A percentile compares a stretch with the other conserved stretches of the same genome.
phyloP scores from a whole-genome alignment of 23 red algal genomes.

The Gracilaria domingensis region DNA sequence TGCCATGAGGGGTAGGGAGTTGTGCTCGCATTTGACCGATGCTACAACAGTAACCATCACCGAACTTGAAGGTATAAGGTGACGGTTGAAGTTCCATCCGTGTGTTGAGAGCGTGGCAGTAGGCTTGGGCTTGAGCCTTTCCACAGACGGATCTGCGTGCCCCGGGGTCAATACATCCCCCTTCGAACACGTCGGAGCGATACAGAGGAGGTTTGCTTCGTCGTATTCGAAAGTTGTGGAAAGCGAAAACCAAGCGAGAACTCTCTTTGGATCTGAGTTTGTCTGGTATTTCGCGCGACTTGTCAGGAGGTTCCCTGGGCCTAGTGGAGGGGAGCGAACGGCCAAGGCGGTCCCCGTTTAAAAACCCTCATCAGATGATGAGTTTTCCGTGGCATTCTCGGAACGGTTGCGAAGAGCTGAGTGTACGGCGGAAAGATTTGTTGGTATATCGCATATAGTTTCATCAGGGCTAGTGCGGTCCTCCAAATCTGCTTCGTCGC shows the following conservation, averaged over 20 bases:
- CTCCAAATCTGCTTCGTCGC: neutral
- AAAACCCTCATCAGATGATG: slow-evolving; percentile 20
- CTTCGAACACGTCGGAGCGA: neutral
- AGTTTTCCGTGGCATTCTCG: neutral
- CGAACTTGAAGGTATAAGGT: slow-evolving; percentile 39
- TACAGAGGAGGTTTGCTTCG: neutral
- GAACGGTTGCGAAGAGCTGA: neutral
- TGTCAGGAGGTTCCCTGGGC: slow-evolving; percentile 4
- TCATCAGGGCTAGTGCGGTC: neutral
- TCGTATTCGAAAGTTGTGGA: neutral
- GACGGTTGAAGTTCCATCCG: neutral
- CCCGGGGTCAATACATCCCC: neutral
- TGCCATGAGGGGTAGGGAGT: slow-evolving; percentile 7
- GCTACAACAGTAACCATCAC: slow-evolving; percentile 14
- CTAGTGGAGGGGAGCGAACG: neutral
- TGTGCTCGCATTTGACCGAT: slow-evolving; percentile 4
- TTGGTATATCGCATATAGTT: too few species aligned
- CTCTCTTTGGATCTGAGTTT: neutral
- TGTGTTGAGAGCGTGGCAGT: neutral
- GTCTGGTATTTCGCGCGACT: neutral
- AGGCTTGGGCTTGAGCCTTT: neutral
- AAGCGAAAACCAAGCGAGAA: neutral
- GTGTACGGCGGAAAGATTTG: neutral
- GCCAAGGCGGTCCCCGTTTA: neutral
- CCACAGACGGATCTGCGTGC: neutral